Conservation (phyloP, 257 asterid genomes). For the Nicotiana tomentosiformis region DNA sequence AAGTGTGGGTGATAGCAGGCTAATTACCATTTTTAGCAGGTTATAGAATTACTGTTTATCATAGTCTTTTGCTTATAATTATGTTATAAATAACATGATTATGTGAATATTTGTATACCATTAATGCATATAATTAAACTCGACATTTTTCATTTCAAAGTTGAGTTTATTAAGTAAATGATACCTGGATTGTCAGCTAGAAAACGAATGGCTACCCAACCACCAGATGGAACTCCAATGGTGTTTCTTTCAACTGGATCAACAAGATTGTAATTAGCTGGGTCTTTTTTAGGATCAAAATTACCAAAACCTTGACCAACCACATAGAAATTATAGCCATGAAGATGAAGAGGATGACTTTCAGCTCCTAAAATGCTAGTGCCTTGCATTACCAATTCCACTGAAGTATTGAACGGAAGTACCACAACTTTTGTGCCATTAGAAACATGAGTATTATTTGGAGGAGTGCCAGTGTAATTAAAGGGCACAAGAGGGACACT, state of each 20-base stretch:
- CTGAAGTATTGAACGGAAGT: conserved; percentile 39
- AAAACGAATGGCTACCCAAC: conserved; percentile 71
- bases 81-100: neutral
- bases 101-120: neutral
- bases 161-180: neutral
- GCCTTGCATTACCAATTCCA: conserved; percentile 57
- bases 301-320: conserved; percentile 69
- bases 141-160: neutral
- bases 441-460: conserved; percentile 39
- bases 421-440: conserved; percentile 52
- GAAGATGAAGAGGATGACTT: conserved; percentile 73
- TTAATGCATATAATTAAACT: neutral
- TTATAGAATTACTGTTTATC: neutral
- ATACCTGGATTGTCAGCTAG: conserved; percentile 72
- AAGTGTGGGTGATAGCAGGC: neutral
- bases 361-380: conserved; percentile 66
- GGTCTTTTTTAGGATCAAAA: conserved; percentile 44
- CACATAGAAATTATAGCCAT: conserved; percentile 48
- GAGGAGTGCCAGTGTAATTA: conserved; percentile 61
- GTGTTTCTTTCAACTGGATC: conserved; percentile 72
- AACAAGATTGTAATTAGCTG: conserved; percentile 46
- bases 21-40: neutral
- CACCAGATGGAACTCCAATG: conserved; percentile 51
- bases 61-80: neutral
- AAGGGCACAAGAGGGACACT: conserved; percentile 30